Percentiles rank a stretch among this genome's conserved stretches.
Evolutionary conservation across 208 protist species (phyloP).

Genomic region (Strigomonas culicis): DNA sequence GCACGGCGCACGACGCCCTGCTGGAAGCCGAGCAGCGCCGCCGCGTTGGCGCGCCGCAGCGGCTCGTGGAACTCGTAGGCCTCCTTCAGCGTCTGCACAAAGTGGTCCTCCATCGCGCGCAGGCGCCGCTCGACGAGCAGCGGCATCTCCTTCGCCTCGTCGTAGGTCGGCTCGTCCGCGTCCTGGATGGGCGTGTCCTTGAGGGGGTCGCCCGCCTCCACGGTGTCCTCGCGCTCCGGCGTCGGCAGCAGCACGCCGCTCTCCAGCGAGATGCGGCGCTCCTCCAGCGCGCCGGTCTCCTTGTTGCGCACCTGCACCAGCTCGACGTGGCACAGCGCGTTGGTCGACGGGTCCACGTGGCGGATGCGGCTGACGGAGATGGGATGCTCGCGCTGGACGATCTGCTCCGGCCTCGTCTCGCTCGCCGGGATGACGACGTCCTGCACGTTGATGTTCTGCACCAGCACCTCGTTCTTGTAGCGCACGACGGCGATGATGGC

Average conservation of each 20-base stretch:
- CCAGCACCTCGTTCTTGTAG: conserved; percentile 89
- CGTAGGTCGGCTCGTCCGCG: conserved; percentile 74
- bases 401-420: conserved; percentile 79
- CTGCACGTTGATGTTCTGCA: conserved; percentile 88
- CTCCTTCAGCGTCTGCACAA: conserved; percentile 45
- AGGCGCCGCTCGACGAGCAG: conserved; percentile 67
- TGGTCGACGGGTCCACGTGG: conserved; percentile 83
- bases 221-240: conserved; percentile 37
- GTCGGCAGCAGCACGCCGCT: conserved; percentile 80
- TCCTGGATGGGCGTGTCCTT: conserved; percentile 84
- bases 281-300: conserved; percentile 62
- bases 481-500: conserved; percentile 81
- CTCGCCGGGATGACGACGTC: conserved; percentile 85
- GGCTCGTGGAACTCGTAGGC: conserved; percentile 64
- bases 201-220: conserved; percentile 72
- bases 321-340: conserved; percentile 62
- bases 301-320: conserved; percentile 81
- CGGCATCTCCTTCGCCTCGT: conserved; percentile 59
- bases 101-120: conserved; percentile 84
- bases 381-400: conserved; percentile 84
- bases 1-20: conserved; percentile 50
- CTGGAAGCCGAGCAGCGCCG: conserved; percentile 67
- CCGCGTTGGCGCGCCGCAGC: conserved; percentile 47
- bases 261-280: conserved; percentile 70
- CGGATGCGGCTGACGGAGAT: conserved; percentile 65